Evolutionary conservation across 2,329 filamentous ascomycete genomes (phyloP), one percentile per base, ranked within the genome.

Genomic region (Fusarium sp.): DNA sequence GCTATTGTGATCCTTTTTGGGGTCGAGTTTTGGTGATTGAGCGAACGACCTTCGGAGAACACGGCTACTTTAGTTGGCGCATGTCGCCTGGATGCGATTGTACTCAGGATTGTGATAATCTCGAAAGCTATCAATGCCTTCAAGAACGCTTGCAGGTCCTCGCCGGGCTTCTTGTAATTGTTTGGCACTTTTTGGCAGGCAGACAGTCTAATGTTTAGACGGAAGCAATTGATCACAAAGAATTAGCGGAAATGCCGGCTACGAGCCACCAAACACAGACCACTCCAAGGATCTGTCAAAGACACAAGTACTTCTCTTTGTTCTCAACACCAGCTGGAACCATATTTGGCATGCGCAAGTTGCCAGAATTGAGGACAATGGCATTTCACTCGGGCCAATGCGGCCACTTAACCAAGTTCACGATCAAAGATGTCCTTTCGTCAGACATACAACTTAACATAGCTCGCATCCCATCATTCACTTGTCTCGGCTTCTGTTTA

Each of bases 1-100:
- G 34, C 40, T 71, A 72, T 72, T 72, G 60, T 69, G 28, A 34
- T 49, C 60, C 57, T 10, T 13, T 61, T 72, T 33, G 20, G 64
- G 66, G 30, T 46, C 28, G 49, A 34, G 20, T 8, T n/a, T 13
- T 37, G 55, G 9, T 18, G 18, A 15, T 11, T 20, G 41, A n/a
- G 8, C 26, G 8, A 30, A 41, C 18, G 20, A 2, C 26, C 2
- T 18, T 8, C 4, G 16, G 15, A 15, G 11, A 34, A 18, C 4
- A 10, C 4, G 13, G 23, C 8, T 38, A 54, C 8, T 4, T 12
- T 23, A 13, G 11, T 47, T 20, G 26, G 6, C 18, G 10, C 3
- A 3, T 36, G 8, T 60, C 16, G 30, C 23, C 9, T 13, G 11
- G 4, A 4, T 23, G 20, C n/a, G 4, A 31, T 26, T 53, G 4